Evolutionary conservation across 2,329 filamentous ascomycete species (phyloP).

Genomic region (Exophiala oligosperma): DNA sequence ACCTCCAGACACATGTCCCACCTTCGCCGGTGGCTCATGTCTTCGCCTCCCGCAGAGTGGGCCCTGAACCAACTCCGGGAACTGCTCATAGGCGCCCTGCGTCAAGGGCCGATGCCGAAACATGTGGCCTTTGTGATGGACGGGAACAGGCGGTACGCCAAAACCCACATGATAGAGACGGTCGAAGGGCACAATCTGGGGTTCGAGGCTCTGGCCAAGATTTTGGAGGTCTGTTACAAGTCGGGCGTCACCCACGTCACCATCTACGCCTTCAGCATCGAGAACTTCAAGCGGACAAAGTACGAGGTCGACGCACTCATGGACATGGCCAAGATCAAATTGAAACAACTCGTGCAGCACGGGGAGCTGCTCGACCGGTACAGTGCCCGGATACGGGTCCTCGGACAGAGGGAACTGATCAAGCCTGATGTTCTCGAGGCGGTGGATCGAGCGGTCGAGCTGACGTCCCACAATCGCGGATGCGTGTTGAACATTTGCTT

Average conservation of each 20-base stretch:
- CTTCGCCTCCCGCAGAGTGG: conserved; percentile 91
- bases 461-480: conserved; percentile 83
- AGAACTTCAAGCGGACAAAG: conserved; percentile 96
- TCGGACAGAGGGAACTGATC: conserved; percentile 82
- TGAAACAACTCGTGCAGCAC: conserved; percentile 87
- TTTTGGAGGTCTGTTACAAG: conserved; percentile 97
- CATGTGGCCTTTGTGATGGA: conserved; percentile 99
- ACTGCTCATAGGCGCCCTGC: conserved; percentile 81
- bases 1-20: conserved; percentile 13
- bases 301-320: conserved; percentile 96
- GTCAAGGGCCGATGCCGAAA: conserved; percentile 86
- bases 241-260: conserved; percentile 95
- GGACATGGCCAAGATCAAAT: conserved; percentile 95
- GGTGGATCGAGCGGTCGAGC: conserved; percentile 79
- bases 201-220: conserved; percentile 91
- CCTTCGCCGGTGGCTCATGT: conserved; percentile 72
- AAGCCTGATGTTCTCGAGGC: conserved; percentile 85
- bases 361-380: conserved; percentile 92
- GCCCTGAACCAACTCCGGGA: conserved; percentile 75
- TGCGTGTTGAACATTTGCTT: conserved; percentile 92
- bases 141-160: conserved; percentile 90
- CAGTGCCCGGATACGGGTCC: conserved; percentile 79
- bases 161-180: conserved; percentile 88
- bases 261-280: conserved; percentile 97
- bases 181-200: conserved; percentile 94